Evolutionary conservation across 2,329 filamentous ascomycete species (phyloP), one percentile per base, ranked within the genome.

Genomic region (Colletotrichum liaoningense): DNA sequence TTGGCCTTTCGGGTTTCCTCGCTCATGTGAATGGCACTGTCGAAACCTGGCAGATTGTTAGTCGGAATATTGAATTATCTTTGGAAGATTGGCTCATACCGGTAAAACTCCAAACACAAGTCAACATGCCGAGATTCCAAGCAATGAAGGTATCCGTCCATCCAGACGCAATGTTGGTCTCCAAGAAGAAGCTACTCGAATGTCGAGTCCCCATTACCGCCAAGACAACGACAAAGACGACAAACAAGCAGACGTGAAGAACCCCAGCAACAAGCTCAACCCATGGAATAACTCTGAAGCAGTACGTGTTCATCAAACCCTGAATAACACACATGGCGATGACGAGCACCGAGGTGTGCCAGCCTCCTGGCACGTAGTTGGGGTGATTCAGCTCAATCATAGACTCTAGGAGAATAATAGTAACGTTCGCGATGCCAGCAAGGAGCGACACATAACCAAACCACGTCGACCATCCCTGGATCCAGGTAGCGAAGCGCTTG

Each of bases 1-100:
- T 71, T 67, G 60, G 73, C 73, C 22, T 75, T 67, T 38, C 64
- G 69, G 8, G 68, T 72, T 22, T 75, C 73, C 8, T 75, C 73
- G 24, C 69, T 67, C 73, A 75, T 75, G 60, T 75, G 73, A 1
- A 73, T 70, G 6, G 63, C 63, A 0, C 63, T 58, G 2, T 67
- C 63, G 38, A 67, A 67, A 0, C 63, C 63, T 67, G 4, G 6
- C 19, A 7, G 11, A n/a, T 2, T 9, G 59, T 63, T 16, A 52
- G 59, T 9, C 1, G 9, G 9, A n/a, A 46, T 0, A 1, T 19
- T 7, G 19, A 1, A 5, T 1, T 9, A n/a, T 19, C 7, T 19
- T 4, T 46, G 42, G 2, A 46, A 9, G 2, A 46, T 46, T n/a
- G 2, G 14, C 2, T n/a, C 2, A 33, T 28, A 66, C 63, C 63